phyloP scores from a whole-genome alignment of 2,329 filamentous ascomycete genomes.

The Nothomitra cinnamomea region DNA sequence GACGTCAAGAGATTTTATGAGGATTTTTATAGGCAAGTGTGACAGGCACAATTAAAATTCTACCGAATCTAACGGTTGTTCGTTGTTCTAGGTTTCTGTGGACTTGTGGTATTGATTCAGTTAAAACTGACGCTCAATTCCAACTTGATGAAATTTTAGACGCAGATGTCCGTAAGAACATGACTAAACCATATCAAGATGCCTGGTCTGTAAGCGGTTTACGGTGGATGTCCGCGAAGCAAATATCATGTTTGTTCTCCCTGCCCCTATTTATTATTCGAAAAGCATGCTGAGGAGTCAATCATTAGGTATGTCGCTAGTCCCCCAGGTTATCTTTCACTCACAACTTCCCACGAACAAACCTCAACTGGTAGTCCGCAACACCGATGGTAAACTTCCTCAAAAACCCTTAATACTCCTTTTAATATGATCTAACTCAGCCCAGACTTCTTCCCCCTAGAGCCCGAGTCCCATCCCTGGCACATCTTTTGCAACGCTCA shows the following conservation, averaged over 20 bases:
- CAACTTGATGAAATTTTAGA: conserved; percentile 61
- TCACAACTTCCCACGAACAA: conserved; percentile 63
- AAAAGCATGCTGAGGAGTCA: not conserved
- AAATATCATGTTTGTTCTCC: conserved; percentile 51
- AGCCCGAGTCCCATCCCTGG: conserved; percentile 73
- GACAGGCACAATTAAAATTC: not conserved
- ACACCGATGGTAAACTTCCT: conserved; percentile 40
- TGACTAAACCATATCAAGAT: conserved; percentile 65
- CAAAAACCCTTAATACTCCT: not conserved
- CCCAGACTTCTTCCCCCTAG: conserved; percentile 69
- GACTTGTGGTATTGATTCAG: conserved; percentile 58
- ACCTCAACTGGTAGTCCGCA: conserved; percentile 59
- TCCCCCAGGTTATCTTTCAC: conserved; percentile 72
- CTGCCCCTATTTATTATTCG: not conserved
- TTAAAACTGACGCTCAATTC: conserved; percentile 90
- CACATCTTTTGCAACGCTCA: conserved; percentile 91
- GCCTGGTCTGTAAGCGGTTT: conserved; percentile 68
- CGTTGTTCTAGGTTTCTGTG: conserved; percentile 41
- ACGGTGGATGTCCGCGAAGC: conserved; percentile 57
- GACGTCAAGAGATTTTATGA: conserved; percentile 67
- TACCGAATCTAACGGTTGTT: not conserved
- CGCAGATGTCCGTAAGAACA: conserved; percentile 49
- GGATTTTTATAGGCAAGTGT: conserved; percentile 56
- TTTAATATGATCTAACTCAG: not conserved
- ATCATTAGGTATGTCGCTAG: conserved; percentile 55